These are phyloP conservation scores for Thermochaetoides dissita DNA, from an alignment of 2,329 filamentous ascomycete genomes.

Conservation along the genomic window DNA sequence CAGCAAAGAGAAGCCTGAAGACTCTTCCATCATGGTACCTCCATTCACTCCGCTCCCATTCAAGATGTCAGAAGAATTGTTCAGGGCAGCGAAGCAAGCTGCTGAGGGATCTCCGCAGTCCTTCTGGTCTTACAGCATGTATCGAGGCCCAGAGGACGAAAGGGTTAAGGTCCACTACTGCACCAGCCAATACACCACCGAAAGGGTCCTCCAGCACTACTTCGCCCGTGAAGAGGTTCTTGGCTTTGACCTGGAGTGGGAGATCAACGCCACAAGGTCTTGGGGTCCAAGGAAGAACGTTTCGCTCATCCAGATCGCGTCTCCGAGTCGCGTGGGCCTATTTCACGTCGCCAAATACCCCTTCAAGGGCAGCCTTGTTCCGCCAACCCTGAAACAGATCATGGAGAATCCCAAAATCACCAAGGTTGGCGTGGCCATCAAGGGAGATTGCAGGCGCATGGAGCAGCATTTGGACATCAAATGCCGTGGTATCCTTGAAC, in stretches of 20 bases:
- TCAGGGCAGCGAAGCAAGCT: conserved; percentile 34
- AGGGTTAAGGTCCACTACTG: conserved; percentile 67
- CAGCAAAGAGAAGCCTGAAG: not conserved
- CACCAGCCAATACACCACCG: conserved; percentile 49
- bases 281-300: conserved; percentile 52
- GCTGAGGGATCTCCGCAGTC: conserved; percentile 31
- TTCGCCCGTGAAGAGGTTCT: conserved; percentile 58
- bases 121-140: conserved; percentile 57
- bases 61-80: conserved; percentile 32
- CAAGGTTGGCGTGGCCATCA: conserved; percentile 67
- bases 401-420: conserved; percentile 56
- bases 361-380: conserved; percentile 43
- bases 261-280: conserved; percentile 31
- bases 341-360: conserved; percentile 64
- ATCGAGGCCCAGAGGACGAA: conserved; percentile 38
- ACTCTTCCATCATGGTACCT: conserved; percentile 15
- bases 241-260: conserved; percentile 90
- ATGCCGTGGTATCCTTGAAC: conserved; percentile 57
- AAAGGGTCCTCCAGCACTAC: conserved; percentile 46
- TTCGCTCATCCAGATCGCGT: conserved; percentile 72
- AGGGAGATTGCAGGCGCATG: conserved; percentile 56
- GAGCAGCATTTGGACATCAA: conserved; percentile 51
- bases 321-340: conserved; percentile 59
- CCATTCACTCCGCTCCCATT: conserved; percentile 28
- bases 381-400: conserved; percentile 54